Base-by-base conservation (phyloP, 148 eudicot species). In the Vaccinium darrowii region DNA sequence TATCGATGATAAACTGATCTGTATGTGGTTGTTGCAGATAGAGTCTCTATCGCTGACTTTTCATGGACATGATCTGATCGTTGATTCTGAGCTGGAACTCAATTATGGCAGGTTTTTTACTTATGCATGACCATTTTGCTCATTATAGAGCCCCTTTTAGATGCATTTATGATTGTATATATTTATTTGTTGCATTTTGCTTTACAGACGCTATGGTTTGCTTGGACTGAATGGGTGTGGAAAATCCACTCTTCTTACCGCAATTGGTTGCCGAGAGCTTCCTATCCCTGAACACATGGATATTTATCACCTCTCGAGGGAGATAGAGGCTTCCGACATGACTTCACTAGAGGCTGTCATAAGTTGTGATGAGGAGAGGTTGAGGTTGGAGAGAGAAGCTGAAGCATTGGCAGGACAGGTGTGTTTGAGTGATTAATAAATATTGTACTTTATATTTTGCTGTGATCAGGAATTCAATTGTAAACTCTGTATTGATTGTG, bases 261-360 rank as follows among this genome's bases (percentile, higher is more conserved):
- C 99, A 50, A 95, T 97, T 69, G 99, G 99, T 49, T 75, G 85
- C 71, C 98, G 99, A 36, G 99, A 97, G 88, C 95, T 97, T 86
- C 99, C 99, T 0, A 95, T 97, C 80, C 99, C 99, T 7, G 98
- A 94, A 21, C 98, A 97, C 90, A 97, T 97, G 99, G 99, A 97
- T 91, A 97, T 95, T 79, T 95, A 84, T 89, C 99, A 97, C 88
- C 94, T 97, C 39, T 85, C 92, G 8, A 87, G 98, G 82, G 99
- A 97, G 89, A 97, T 97, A 83, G 99, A 97, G 87, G 98, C 99
- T 76, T 93, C 98, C 84, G 99, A 97, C 78, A 95, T 97, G 98
- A 90, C 99, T 73, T 88, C 98, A 72, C 98, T 95, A 81, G 87
- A 93, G 89, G 97, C 98, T 86, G 98, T 94, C 72, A 89, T 96